These are phyloP conservation scores for Tetragonia tetragonoides DNA, from an alignment of 148 eudicot species.

Conservation along the genomic window DNA sequence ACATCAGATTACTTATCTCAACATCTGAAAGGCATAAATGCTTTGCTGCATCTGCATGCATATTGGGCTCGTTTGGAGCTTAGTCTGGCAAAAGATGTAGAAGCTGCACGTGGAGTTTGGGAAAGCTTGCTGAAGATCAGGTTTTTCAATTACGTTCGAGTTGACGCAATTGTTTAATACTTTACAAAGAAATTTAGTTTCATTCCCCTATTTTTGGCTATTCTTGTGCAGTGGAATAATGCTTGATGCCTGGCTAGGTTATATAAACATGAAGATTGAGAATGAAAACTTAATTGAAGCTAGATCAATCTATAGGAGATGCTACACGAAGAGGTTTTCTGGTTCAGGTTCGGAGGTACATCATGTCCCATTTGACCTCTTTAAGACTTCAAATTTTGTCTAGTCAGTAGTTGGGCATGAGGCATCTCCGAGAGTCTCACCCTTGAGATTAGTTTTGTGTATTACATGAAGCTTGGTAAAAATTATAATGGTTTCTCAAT, in stretches of 20 bases:
- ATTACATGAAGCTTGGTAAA: background rate
- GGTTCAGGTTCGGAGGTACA: constrained; percentile 91
- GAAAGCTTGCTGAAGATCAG: constrained; percentile 83
- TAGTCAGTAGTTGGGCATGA: background rate
- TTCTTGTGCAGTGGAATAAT: constrained; percentile 57
- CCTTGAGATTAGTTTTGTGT: background rate
- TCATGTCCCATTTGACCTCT: background rate
- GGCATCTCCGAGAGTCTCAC: background rate
- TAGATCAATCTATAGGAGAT: constrained; percentile 79
- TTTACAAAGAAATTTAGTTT: background rate
- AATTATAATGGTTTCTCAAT: background rate
- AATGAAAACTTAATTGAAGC: constrained; percentile 73
- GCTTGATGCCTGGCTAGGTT: constrained; percentile 82
- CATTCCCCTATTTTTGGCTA: background rate
- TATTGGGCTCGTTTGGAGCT: constrained; percentile 88
- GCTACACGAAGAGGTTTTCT: constrained; percentile 74
- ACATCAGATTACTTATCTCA: constrained; percentile 81
- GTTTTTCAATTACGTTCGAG: constrained; percentile 30
- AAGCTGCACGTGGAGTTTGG: constrained; percentile 97
- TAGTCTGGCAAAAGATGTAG: constrained; percentile 57
- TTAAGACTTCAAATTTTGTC: constrained; percentile 1
- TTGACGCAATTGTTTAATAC: background rate
- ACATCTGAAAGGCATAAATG: constrained; percentile 61
- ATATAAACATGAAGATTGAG: constrained; percentile 75
- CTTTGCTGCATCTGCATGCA: constrained; percentile 61